Percentiles rank a stretch among this genome's conserved stretches.
Evolutionary conservation across 2,329 filamentous ascomycete species (phyloP).

Genomic region (Diaporthe eres): DNA sequence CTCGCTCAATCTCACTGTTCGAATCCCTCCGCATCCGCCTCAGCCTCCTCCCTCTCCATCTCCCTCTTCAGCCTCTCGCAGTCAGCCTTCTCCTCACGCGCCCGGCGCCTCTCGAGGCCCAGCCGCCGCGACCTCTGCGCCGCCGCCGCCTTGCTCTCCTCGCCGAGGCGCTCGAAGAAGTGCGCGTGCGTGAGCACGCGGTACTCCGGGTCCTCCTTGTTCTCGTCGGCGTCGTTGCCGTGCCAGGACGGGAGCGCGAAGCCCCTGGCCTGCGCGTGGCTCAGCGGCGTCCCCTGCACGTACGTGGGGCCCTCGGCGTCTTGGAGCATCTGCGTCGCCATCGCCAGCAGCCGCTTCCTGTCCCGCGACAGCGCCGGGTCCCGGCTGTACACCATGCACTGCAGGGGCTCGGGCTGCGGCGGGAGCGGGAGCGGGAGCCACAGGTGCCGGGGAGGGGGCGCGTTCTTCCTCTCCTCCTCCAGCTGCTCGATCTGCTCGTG

Average conservation of each 20-base stretch:
- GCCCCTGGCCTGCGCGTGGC: neutral
- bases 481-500: neutral
- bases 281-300: constrained; percentile 6
- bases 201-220: neutral
- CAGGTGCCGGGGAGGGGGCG: no score
- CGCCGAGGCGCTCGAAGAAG: neutral
- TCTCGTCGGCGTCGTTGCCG: neutral
- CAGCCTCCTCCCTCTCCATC: neutral
- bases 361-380: neutral
- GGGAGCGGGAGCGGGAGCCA: neutral
- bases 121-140: neutral
- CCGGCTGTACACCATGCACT: constrained; percentile 6
- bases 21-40: no score
- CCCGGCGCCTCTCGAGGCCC: neutral
- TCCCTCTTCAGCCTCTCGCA: neutral
- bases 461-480: neutral
- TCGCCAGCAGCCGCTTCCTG: neutral
- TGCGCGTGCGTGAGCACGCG: neutral
- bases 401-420: neutral
- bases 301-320: neutral
- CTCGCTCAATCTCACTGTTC: neutral
- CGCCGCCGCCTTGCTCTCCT: neutral
- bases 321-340: neutral
- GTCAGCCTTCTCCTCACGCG: neutral
- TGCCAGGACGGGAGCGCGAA: neutral